Percentiles rank a stretch among this genome's conserved stretches.
These are phyloP conservation scores for Arachnopeziza araneosa DNA, from an alignment of 2,329 filamentous ascomycete genomes.

Conservation along the genomic window DNA sequence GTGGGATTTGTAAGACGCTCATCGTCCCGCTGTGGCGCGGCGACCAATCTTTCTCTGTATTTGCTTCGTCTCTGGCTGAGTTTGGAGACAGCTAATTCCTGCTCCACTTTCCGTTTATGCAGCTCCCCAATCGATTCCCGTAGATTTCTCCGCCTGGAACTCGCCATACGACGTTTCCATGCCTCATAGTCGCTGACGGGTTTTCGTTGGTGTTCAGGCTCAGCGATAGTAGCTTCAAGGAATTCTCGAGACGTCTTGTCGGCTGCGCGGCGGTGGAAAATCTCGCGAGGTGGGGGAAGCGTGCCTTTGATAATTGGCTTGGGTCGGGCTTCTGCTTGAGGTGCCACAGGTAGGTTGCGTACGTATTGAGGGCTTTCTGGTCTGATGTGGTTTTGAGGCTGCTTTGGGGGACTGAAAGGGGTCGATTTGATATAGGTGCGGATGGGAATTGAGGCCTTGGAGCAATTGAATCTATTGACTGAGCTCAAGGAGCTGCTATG, in stretches of 20 bases:
- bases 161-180: conserved; percentile 72
- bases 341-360: conserved; percentile 63
- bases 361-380: conserved; percentile 89
- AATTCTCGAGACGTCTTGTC: conserved; percentile 59
- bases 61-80: conserved; percentile 44
- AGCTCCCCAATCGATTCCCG: conserved; percentile 65
- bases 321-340: conserved; percentile 50
- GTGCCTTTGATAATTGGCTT: conserved; percentile 60
- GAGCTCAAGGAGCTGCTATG: conserved; percentile 25
- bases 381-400: conserved; percentile 41
- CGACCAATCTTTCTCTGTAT: conserved; percentile 42
- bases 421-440: conserved; percentile 43
- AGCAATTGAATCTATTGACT: conserved; percentile 29
- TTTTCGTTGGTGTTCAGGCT: conserved; percentile 35
- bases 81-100: conserved; percentile 32
- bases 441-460: conserved; percentile 27
- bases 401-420: conserved; percentile 28
- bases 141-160: conserved; percentile 64
- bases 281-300: conserved; percentile 73
- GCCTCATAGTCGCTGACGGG: conserved; percentile 31
- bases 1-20: conserved; percentile 70
- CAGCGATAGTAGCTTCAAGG: conserved; percentile 52
- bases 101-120: conserved; percentile 54
- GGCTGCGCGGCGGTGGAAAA: conserved; percentile 56
- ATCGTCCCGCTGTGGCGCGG: conserved; percentile 66